Evolutionary conservation across 2,329 filamentous ascomycete genomes (phyloP), one percentile per base, ranked within the genome.

Genomic region (Myriosclerotinia curreyana): DNA sequence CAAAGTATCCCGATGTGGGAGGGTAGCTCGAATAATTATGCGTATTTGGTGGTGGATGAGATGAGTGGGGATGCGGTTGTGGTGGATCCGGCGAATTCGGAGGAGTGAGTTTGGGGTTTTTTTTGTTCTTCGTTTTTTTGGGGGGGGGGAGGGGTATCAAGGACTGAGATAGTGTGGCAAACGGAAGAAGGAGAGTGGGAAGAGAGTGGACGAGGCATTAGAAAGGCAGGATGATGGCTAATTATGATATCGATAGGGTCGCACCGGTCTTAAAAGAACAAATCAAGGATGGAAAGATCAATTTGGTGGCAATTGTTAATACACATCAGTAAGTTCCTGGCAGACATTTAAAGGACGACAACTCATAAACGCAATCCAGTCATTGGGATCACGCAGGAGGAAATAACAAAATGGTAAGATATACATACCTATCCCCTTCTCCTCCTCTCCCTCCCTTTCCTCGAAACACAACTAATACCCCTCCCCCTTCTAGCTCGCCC

Each of bases 381-480:
- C 95, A 99, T 75, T 89, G 88, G 81, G 95, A 99, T 70, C 95
- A 99, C 77, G 89, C 95, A 0, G 95, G 95, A 68, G 95, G 95
- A 11, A 99, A 99, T 76, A 83, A 84, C 64, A 87, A 92, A 71
- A 82, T 96, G 68, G 91, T 93, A 78, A 73, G 65, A 42, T 28
- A n/a, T n/a, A n/a, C n/a, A n/a, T n/a, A n/a, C n/a, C n/a, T n/a
- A n/a, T n/a, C 28, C 11, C 34, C 40, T 15, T 2, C n/a, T 44
- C 36, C 1, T 42, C 28, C 22, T 2, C 28, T 44, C 36, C 1
- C 7, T 9, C 14, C n/a, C 20, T 7, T n/a, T n/a, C 2, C 14
- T 4, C 20, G 15, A 44, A 34, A n/a, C 11, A 15, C 12, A 38
- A 11, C 52, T 58, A 38, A n/a, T 42, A 46, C 14, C 22, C 31